Evolutionary conservation across 306 rosid species (phyloP).

Genomic region (Vicia sativa): DNA sequence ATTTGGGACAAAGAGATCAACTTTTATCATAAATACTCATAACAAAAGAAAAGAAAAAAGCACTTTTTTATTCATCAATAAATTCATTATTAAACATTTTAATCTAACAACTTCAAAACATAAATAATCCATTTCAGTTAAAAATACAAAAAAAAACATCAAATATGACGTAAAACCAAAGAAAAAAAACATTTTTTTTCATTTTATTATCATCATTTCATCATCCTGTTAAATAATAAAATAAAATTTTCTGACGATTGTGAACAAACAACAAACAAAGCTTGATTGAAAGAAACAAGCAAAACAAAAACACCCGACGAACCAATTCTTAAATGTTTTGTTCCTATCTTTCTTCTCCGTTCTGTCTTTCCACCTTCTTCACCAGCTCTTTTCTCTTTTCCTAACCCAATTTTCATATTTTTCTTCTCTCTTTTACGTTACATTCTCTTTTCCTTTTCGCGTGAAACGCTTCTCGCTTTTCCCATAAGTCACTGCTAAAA

Average conservation of each 20-base stretch:
- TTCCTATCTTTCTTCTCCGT: slow-evolving; percentile 22
- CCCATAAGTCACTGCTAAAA: slow-evolving; percentile 41
- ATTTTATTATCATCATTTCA: slow-evolving; percentile 10
- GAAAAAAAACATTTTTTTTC: neutral
- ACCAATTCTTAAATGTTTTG: slow-evolving; percentile 22
- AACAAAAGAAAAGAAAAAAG: too few relatives aligned
- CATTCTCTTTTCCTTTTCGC: slow-evolving; percentile 39
- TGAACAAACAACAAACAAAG: slow-evolving; percentile 43
- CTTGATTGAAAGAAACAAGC: slow-evolving; percentile 46
- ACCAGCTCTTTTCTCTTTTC: slow-evolving; percentile 37
- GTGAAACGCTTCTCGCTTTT: slow-evolving; percentile 48
- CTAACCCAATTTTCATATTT: neutral
- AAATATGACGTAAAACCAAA: neutral
- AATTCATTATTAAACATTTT: neutral
- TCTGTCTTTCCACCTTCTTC: slow-evolving; percentile 39
- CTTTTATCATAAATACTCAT: too few relatives aligned
- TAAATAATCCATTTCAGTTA: neutral
- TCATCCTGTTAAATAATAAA: neutral
- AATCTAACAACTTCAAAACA: neutral
- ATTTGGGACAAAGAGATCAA: too few relatives aligned
- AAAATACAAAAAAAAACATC: neutral
- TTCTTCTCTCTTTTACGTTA: slow-evolving; percentile 10
- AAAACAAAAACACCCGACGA: slow-evolving; percentile 33
- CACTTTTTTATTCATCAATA: too few relatives aligned
- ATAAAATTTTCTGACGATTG: slow-evolving; percentile 5